A percentile compares a stretch with the other conserved stretches of the same genome.
Evolutionary conservation across 306 rosid species (phyloP).

Genomic region (Sechiopsis laciniata): DNA sequence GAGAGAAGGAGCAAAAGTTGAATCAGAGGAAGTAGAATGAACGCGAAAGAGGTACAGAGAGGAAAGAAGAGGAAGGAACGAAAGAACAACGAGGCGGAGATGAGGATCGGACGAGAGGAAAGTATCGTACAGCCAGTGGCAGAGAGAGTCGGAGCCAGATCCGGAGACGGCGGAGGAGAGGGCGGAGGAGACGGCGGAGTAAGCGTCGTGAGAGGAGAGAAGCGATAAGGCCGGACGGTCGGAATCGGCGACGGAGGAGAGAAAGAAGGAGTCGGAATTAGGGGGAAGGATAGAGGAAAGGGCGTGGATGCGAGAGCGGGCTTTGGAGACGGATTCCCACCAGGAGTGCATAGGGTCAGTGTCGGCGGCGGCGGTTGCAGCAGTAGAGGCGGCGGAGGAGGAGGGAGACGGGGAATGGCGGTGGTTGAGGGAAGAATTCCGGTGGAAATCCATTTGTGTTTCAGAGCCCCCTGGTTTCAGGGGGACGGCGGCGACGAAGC

Average conservation of each 20-base stretch:
- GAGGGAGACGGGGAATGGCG: constrained; percentile 33
- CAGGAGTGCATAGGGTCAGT: constrained; percentile 82
- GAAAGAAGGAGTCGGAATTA: constrained; percentile 31
- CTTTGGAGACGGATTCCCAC: constrained; percentile 96
- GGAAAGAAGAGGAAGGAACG: constrained; percentile 79
- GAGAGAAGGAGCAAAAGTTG: constrained; percentile 53
- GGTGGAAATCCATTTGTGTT: constrained; percentile 52
- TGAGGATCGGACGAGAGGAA: constrained; percentile 81
- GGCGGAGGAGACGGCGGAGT: constrained; percentile 45
- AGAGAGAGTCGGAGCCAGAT: constrained; percentile 78
- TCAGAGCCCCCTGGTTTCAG: constrained; percentile 18
- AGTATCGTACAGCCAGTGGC: constrained; percentile 97
- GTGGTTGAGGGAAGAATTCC: constrained; percentile 26
- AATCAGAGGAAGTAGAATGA: constrained; percentile 49
- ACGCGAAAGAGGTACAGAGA: constrained; percentile 74
- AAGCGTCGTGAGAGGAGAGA: constrained; percentile 62
- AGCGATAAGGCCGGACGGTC: constrained; percentile 97
- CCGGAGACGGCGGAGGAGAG: constrained; percentile 51
- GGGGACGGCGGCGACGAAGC: constrained; percentile 11
- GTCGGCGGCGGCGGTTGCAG: constrained; percentile 26
- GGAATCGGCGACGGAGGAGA: constrained; percentile 77
- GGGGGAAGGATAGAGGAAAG: constrained; percentile 55
- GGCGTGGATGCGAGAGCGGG: constrained; percentile 81
- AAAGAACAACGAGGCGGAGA: constrained; percentile 76
- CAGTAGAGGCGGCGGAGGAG: constrained; percentile 29